A percentile compares a stretch with the other conserved stretches of the same genome.
Evolutionary conservation across 164 flowering plant species (phyloP).

Genomic region (Nelumbo lutea): DNA sequence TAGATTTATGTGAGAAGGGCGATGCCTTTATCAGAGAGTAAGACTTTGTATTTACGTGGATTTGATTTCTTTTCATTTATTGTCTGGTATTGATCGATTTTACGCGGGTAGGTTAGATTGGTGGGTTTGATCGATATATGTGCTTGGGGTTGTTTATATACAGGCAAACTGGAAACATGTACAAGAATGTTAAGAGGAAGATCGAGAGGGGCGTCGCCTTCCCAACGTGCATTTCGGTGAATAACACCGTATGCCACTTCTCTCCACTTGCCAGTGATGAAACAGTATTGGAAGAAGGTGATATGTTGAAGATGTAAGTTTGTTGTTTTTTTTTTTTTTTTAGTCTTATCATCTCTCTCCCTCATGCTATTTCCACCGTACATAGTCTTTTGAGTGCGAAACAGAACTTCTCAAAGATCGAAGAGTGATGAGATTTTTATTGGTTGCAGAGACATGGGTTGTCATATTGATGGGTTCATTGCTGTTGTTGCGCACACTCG

Average conservation of each 20-base stretch:
- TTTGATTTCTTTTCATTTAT: not conserved
- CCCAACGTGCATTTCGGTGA: slow-evolving; percentile 90
- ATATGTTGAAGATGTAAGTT: slow-evolving; percentile 77
- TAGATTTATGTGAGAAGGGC: slow-evolving; percentile 84
- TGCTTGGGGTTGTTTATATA: not conserved
- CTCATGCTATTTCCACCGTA: too few relatives aligned
- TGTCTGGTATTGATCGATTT: too few relatives aligned
- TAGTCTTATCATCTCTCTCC: too few relatives aligned
- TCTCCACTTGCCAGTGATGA: slow-evolving; percentile 95
- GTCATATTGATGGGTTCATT: slow-evolving; percentile 94
- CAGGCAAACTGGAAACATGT: slow-evolving; percentile 84
- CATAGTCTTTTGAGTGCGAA: too few relatives aligned
- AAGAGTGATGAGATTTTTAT: not conserved
- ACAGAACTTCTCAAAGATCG: not conserved
- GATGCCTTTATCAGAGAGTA: slow-evolving; percentile 83
- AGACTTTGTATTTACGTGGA: slow-evolving; percentile 15
- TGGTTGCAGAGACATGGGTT: slow-evolving; percentile 80
- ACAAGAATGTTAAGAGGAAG: slow-evolving; percentile 93
- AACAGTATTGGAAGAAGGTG: slow-evolving; percentile 71
- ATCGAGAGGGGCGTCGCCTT: slow-evolving; percentile 93
- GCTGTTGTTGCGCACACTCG: slow-evolving; percentile 89
- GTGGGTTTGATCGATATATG: not conserved
- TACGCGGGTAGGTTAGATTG: too few relatives aligned
- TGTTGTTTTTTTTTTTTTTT: not conserved
- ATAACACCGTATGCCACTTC: slow-evolving; percentile 79